These are phyloP conservation scores for Stephania cephalantha DNA, from an alignment of 164 flowering plant species.

Conservation along the genomic window DNA sequence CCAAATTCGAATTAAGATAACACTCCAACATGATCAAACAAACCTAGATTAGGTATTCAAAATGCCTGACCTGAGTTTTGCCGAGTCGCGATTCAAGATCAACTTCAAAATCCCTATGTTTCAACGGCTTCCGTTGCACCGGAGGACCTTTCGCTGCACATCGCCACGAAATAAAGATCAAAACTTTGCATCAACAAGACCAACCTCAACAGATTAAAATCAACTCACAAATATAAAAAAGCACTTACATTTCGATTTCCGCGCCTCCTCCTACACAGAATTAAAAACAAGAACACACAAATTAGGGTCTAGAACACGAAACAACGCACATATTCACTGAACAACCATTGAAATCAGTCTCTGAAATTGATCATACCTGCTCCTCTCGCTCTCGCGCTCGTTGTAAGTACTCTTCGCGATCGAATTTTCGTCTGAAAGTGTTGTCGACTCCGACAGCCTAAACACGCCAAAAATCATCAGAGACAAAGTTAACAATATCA, in stretches of 20 bases:
- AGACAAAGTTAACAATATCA: background rate
- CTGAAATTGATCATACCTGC: conserved; percentile 32
- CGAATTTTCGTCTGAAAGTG: conserved; percentile 71
- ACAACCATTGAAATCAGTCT: background rate
- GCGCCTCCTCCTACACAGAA: conserved; percentile 28
- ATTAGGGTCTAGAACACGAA: background rate
- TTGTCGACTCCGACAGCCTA: conserved; percentile 77
- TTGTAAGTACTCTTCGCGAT: conserved; percentile 75
- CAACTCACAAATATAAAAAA: background rate
- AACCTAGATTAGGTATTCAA: too few species aligned
- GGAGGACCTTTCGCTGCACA: conserved; percentile 79
- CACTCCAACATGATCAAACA: too few species aligned
- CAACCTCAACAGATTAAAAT: background rate
- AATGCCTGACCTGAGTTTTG: conserved; percentile 73
- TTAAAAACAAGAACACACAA: background rate
- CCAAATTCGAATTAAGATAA: background rate
- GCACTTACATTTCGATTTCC: conserved; percentile 54
- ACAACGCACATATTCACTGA: background rate
- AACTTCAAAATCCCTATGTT: conserved; percentile 95
- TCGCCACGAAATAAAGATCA: background rate
- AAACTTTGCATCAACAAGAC: background rate
- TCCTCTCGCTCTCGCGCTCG: conserved; percentile 83
- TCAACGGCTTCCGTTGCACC: conserved; percentile 91
- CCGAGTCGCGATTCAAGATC: conserved; percentile 95
- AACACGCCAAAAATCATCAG: background rate